Base-by-base conservation (phyloP, 2,329 filamentous ascomycete genomes). In the Coleophoma eucalyptorum region DNA sequence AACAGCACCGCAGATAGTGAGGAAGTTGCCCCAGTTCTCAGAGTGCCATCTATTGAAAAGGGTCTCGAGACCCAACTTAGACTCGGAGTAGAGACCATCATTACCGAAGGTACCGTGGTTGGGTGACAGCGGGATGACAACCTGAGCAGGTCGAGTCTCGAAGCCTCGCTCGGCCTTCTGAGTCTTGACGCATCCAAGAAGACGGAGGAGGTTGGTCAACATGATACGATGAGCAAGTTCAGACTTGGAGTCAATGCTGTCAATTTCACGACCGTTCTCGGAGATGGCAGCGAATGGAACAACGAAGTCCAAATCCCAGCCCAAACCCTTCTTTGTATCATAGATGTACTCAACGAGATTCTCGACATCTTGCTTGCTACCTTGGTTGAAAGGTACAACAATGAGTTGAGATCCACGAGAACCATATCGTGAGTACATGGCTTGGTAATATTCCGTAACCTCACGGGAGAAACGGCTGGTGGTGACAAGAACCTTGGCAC, bases 21-120 rank as follows among this genome's bases (percentile, higher is more conserved):
- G 90, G 76, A 95, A 99, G 74, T 93, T 93, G 58, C 84, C 87
- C 94, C 94, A 99, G 75, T 84, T 92, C 75, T 99, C 94, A 0
- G 94, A 96, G 72, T 96, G 88, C 94, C 94, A 99, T 61, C 94
- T 84, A 76, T 96, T 97, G 83, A 99, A 97, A 35, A 99, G 82
- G 4, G 94, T 97, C 78, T 99, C 94, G 8, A 99, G 80, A 41
- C 87, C 94, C 52, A 99, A 86, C 76, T 99, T 99, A 44, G 94
- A 97, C 74, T 99, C 94, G 5, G 94, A 95, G 75, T 99, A 99
- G 45, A 99, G 82, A 75, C 94, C 94, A 63, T 99, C 94, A 67
- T 90, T 97, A 66, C 94, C 94, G 62, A 99, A 99, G 32, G 93
- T 99, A 59, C 94, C 94, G 72, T 99, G 95, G 75, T 99, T 99